Base-by-base conservation (phyloP, 495 filamentous ascomycete species). In the Trichocladium uniseriatum region DNA sequence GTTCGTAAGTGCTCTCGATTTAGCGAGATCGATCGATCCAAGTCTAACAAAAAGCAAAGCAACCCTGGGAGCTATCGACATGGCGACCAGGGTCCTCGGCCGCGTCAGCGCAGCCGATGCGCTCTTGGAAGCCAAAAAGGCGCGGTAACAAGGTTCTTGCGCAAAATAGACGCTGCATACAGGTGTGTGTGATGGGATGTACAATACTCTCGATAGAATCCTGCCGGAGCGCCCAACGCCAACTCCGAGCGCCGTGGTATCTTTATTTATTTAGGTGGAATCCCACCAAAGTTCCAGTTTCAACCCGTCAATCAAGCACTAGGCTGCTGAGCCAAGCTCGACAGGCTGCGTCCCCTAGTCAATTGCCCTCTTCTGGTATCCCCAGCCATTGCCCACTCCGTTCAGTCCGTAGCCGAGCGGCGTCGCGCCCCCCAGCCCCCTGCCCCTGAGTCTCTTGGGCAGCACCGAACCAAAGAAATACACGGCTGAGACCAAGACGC, bases 401-500 rank as follows among this genome's bases (percentile, higher is more conserved):
- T 63, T 69, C 40, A 69, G 0, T 0, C 74, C 74, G 52, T 74
- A 75, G 0, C 71, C 72, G 32, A 79, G 53, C 18, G 76, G 76
- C 22, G 76, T 79, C 4, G 75, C 75, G 5, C 74, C 76, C 3
- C 76, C 76, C n/a, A 79, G 53, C 2, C 67, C 62, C 22, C 74
- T 52, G 7, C 70, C 73, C 43, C 62, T 64, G n/a, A 79, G 49
- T 39, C 76, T 53, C 48, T 64, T 63, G 28, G 82, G 82, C 53
- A 86, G 61, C 42, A 84, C 75, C 16, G 78, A 65, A 0, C 79
- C 82, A 50, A 81, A 73, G 56, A 84, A 83, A 61, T 82, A 84
- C 13, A 72, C 78, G 20, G 70, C 69, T 16, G 74, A 72, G 5
- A 77, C 67, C 14, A 77, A 65, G 10, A 69, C 66, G 22, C 77